These are phyloP conservation scores for Apiospora sp. DNA, from an alignment of 2,329 filamentous ascomycete genomes.

Conservation along the genomic window DNA sequence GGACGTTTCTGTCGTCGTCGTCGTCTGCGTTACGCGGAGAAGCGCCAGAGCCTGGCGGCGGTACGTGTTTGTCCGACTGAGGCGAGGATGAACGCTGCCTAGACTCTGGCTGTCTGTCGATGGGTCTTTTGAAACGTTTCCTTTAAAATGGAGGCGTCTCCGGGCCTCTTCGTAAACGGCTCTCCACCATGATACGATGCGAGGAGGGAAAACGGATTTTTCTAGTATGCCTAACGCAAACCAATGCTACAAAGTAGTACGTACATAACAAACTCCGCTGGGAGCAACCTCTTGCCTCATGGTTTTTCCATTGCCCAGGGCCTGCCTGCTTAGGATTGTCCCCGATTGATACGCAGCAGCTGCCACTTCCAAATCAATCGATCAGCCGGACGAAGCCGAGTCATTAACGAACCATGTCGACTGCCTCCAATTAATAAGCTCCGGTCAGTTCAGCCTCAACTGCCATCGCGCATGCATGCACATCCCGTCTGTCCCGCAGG, in stretches of 20 bases:
- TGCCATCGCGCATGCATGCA: not conserved
- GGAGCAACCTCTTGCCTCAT: not conserved
- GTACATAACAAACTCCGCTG: no score
- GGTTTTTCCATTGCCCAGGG: not conserved
- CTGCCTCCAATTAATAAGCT: slow-evolving; percentile 20
- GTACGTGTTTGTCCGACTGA: not conserved
- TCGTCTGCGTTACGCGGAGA: not conserved
- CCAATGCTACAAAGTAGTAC: not conserved
- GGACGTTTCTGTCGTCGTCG: not conserved
- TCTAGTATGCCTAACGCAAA: not conserved
- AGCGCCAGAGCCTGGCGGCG: not conserved
- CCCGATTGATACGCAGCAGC: not conserved
- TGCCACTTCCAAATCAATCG: not conserved
- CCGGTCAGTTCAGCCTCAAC: not conserved
- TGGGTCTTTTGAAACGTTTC: not conserved
- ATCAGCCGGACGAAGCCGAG: not conserved
- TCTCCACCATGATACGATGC: not conserved
- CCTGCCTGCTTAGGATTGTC: not conserved
- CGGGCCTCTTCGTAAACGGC: not conserved
- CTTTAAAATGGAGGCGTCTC: not conserved
- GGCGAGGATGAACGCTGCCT: no score
- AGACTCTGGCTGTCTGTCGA: not conserved
- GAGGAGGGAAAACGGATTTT: not conserved
- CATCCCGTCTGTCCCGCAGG: not conserved
- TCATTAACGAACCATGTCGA: not conserved